These are phyloP conservation scores for Raddia distichophylla DNA, from an alignment of 176 grass and related monocot species.

Conservation along the genomic window DNA sequence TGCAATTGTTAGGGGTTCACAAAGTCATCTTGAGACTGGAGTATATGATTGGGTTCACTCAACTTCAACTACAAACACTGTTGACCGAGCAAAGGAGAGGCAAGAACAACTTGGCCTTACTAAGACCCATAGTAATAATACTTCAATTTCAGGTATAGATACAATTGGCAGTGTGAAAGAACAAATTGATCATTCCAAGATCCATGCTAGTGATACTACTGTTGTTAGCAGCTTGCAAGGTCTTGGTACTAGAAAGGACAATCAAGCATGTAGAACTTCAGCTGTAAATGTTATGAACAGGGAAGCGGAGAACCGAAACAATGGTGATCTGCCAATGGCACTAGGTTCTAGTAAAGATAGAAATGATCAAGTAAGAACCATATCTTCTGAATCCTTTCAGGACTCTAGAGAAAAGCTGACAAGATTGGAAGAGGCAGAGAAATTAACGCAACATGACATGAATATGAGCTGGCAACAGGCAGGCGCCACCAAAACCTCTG, in stretches of 20 bases:
- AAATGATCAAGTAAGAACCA: slow-evolving; percentile 26
- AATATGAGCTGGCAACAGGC: slow-evolving; percentile 50
- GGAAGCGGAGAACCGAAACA: slow-evolving; percentile 29
- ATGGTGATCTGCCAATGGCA: slow-evolving; percentile 30
- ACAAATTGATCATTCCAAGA: slow-evolving; percentile 36
- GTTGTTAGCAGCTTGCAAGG: slow-evolving; percentile 36
- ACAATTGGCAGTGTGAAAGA: slow-evolving; percentile 24
- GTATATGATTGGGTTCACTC: slow-evolving; percentile 31
- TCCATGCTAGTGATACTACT: slow-evolving; percentile 31
- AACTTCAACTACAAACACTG: slow-evolving; percentile 35
- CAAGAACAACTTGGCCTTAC: slow-evolving; percentile 36
- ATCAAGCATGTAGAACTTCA: slow-evolving; percentile 37
- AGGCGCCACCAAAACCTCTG: slow-evolving; percentile 24
- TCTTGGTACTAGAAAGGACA: slow-evolving; percentile 35
- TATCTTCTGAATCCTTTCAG: slow-evolving; percentile 41
- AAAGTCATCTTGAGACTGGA: slow-evolving; percentile 34
- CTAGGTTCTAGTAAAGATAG: slow-evolving; percentile 33
- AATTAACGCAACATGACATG: slow-evolving; percentile 23
- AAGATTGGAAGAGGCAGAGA: slow-evolving; percentile 39
- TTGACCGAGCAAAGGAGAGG: slow-evolving; percentile 29
- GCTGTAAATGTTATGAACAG: slow-evolving; percentile 15
- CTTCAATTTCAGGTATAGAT: slow-evolving; percentile 33
- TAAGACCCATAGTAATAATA: slow-evolving; percentile 26
- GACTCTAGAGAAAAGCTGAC: slow-evolving; percentile 30
- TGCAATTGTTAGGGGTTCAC: slow-evolving; percentile 28